Percentiles rank a stretch among this genome's conserved stretches.
phyloP scores from a whole-genome alignment of 768 basidiomycete genomes.

The Strobilomyces echinocephalus region DNA sequence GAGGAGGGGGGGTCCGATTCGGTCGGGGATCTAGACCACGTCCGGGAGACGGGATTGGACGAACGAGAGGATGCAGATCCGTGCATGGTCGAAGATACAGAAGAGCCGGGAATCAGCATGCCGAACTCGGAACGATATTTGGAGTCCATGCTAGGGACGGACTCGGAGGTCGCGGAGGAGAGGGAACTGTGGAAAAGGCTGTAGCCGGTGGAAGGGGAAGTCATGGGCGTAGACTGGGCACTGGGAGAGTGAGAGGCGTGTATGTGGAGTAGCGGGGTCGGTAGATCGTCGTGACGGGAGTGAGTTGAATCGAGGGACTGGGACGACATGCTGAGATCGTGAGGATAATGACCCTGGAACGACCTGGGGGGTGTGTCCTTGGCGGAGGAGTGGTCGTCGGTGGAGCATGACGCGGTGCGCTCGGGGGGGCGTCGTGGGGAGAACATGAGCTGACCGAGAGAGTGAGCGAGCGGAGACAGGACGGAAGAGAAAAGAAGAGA shows the following conservation, averaged over 20 bases:
- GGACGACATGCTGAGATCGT: slow-evolving; percentile 13
- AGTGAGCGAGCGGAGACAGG: background rate
- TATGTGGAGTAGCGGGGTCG: slow-evolving; percentile 1
- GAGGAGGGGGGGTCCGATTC: slow-evolving; percentile 18
- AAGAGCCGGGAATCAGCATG: slow-evolving; percentile 2
- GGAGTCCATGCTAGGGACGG: slow-evolving; percentile 9
- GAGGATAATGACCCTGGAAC: slow-evolving; percentile 10
- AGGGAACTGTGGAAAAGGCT: slow-evolving; percentile 16
- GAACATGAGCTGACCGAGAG: slow-evolving; percentile 17
- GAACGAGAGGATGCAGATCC: slow-evolving; percentile 13
- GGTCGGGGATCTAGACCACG: slow-evolving; percentile 15
- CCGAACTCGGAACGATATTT: slow-evolving; percentile 17
- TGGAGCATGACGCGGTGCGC: slow-evolving; percentile 18
- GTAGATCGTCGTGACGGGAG: slow-evolving; percentile 12
- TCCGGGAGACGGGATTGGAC: slow-evolving; percentile 10
- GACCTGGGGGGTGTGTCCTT: slow-evolving; percentile 10
- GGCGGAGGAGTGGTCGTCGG: slow-evolving; percentile 12
- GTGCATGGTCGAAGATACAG: slow-evolving; percentile 8
- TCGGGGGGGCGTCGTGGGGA: background rate
- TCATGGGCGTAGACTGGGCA: slow-evolving; percentile 23
- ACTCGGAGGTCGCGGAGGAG: slow-evolving; percentile 27
- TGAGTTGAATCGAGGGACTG: slow-evolving; percentile 14
- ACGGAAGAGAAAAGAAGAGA: background rate
- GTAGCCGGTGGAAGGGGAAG: slow-evolving; percentile 21
- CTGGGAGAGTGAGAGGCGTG: slow-evolving; percentile 10